A percentile compares a stretch with the other conserved stretches of the same genome.
phyloP scores from a whole-genome alignment of 2,329 filamentous ascomycete genomes.

The Aspergillus sp. region DNA sequence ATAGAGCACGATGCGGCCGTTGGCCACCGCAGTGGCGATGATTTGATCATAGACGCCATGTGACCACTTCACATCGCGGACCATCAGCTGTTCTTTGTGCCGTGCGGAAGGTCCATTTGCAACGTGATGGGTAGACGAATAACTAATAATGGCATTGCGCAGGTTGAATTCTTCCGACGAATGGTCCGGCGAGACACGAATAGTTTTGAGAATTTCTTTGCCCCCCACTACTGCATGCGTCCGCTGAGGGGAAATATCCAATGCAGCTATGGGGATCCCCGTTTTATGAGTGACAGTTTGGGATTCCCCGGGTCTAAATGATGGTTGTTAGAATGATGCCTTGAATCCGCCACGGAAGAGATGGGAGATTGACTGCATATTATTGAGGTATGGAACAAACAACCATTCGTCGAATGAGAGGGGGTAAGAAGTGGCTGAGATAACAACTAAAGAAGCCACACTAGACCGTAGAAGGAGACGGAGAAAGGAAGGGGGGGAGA shows the following conservation, averaged over 20 bases:
- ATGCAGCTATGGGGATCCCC: slow-evolving; percentile 61
- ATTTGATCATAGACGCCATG: slow-evolving; percentile 59
- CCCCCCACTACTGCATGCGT: slow-evolving; percentile 65
- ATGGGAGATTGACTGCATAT: slow-evolving; percentile 4
- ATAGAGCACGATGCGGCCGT: slow-evolving; percentile 64
- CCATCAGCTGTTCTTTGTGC: slow-evolving; percentile 58
- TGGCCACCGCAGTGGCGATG: slow-evolving; percentile 63
- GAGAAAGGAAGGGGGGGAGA: slow-evolving; percentile 16
- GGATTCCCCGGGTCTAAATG: slow-evolving; percentile 44
- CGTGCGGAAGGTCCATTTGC: slow-evolving; percentile 44
- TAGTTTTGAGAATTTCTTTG: slow-evolving; percentile 64
- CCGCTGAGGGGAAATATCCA: slow-evolving; percentile 61
- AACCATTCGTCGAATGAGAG: not conserved
- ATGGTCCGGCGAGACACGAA: slow-evolving; percentile 55
- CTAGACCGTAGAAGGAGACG: slow-evolving; percentile 8
- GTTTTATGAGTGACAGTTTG: slow-evolving; percentile 61
- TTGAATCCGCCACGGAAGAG: slow-evolving; percentile 4
- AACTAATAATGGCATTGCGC: slow-evolving; percentile 58
- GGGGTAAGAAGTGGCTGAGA: slow-evolving; percentile 1
- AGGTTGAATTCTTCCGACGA: slow-evolving; percentile 64
- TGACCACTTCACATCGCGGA: slow-evolving; percentile 67
- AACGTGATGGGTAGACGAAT: slow-evolving; percentile 51
- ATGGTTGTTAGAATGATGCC: slow-evolving; percentile 17
- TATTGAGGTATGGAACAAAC: slow-evolving; percentile 1
- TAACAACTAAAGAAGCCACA: slow-evolving; percentile 9